A percentile compares a stretch with the other conserved stretches of the same genome.
Evolutionary conservation across 2,329 filamentous ascomycete genomes (phyloP).

Genomic region (Monilinia vaccinii-corymbosi): DNA sequence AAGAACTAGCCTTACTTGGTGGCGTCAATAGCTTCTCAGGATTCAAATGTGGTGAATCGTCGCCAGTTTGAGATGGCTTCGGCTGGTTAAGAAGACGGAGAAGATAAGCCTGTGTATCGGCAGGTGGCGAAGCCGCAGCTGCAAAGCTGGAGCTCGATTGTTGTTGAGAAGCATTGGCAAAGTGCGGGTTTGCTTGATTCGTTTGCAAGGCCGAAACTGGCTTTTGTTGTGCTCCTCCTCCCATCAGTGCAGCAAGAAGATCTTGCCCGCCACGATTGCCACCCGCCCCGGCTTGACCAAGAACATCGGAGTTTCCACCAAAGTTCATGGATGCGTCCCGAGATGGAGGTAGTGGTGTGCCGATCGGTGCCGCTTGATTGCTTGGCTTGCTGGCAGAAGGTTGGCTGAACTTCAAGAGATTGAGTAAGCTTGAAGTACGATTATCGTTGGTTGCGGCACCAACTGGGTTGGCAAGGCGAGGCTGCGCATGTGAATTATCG

Average conservation of each 20-base stretch:
- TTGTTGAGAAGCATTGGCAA: conserved; percentile 21
- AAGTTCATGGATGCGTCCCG: conserved; percentile 23
- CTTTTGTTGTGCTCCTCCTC: conserved; percentile 20
- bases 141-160: conserved; percentile 15
- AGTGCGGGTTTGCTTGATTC: conserved; percentile 15
- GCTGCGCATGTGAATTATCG: conserved; percentile 28
- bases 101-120: conserved; percentile 75
- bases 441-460: conserved; percentile 33
- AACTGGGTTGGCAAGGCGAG: conserved; percentile 30
- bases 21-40: conserved; percentile 28
- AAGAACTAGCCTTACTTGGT: conserved; percentile 33
- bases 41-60: conserved; percentile 27
- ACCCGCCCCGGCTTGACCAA: conserved; percentile 14
- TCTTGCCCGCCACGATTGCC: conserved; percentile 20
- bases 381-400: conserved; percentile 26
- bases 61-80: conserved; percentile 50
- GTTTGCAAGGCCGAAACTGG: conserved; percentile 17
- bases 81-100: conserved; percentile 77
- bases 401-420: conserved; percentile 55
- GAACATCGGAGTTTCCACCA: conserved; percentile 15
- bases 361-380: conserved; percentile 23
- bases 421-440: conserved; percentile 50
- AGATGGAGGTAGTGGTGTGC: conserved; percentile 24
- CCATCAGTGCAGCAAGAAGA: conserved; percentile 29
- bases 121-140: conserved; percentile 45